Conservation (phyloP, 345 rosid species). For the Eucalyptus polybractea region DNA sequence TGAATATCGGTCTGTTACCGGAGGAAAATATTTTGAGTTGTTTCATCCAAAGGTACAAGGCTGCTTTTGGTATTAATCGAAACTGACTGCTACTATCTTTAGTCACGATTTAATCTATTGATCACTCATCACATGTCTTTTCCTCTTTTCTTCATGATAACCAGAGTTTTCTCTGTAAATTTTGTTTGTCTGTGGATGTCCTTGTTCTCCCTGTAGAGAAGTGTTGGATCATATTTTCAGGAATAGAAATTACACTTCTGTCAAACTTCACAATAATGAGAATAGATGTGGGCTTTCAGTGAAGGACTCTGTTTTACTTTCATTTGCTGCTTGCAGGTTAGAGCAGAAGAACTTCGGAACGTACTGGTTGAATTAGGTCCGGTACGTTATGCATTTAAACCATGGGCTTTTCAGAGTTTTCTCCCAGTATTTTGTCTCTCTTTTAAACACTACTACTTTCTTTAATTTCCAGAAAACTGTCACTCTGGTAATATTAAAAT, state of each 20-base stretch:
- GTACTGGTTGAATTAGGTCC: conserved; percentile 84
- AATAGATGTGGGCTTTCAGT: background rate
- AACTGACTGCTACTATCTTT: background rate
- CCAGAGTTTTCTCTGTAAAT: background rate
- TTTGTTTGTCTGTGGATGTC: background rate
- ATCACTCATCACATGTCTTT: background rate
- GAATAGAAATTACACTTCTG: background rate
- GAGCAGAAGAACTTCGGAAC: conserved; percentile 85
- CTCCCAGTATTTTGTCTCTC: background rate
- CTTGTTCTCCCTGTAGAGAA: background rate
- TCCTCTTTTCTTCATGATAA: background rate
- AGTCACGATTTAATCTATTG: background rate
- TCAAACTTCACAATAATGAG: background rate
- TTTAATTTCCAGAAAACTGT: background rate
- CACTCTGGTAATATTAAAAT: background rate
- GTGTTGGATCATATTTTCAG: background rate
- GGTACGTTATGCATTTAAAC: conserved; percentile 18
- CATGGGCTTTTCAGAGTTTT: background rate
- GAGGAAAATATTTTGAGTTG: background rate
- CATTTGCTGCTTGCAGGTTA: conserved; percentile 30
- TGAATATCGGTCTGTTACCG: background rate
- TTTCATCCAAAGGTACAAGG: background rate
- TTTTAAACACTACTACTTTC: background rate
- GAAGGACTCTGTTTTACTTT: background rate
- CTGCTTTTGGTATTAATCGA: background rate